These are phyloP conservation scores for Mycena vitilis DNA, from an alignment of 768 basidiomycete species.

Conservation along the genomic window DNA sequence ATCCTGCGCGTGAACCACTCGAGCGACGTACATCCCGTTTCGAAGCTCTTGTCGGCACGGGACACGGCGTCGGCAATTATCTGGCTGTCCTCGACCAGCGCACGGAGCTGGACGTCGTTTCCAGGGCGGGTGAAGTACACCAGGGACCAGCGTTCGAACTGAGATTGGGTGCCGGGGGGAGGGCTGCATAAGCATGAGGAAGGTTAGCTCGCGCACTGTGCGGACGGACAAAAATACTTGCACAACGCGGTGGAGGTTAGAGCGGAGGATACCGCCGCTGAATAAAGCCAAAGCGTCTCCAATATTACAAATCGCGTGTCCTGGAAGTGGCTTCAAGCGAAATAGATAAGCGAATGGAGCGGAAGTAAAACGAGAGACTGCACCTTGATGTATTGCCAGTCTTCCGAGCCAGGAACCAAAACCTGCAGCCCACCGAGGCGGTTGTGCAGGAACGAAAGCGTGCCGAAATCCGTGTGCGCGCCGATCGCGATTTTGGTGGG, in stretches of 20 bases:
- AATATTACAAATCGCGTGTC: background rate
- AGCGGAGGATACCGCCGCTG: background rate
- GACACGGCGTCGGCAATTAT: conserved; percentile 59
- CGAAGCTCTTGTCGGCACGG: conserved; percentile 51
- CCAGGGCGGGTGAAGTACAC: conserved; percentile 77
- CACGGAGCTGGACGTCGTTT: conserved; percentile 60
- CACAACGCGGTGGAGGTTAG: conserved; percentile 8
- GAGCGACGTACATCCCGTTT: conserved; percentile 49
- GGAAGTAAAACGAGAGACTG: too few species aligned
- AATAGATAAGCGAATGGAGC: too few species aligned
- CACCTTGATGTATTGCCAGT: background rate
- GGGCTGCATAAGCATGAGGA: conserved; percentile 51
- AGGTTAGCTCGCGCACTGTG: conserved; percentile 17
- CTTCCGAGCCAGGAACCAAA: background rate
- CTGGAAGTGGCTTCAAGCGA: background rate
- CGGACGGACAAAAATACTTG: background rate
- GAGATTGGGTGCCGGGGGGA: conserved; percentile 67
- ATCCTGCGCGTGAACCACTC: conserved; percentile 60
- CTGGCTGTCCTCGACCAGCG: conserved; percentile 68
- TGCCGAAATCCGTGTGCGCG: conserved; percentile 1
- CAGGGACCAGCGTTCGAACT: conserved; percentile 70
- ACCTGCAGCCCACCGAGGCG: conserved; percentile 3
- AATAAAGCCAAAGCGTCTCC: background rate
- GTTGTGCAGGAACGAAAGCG: background rate
- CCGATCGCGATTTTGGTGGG: conserved; percentile 54